Conservation (phyloP, 768 basidiomycete genomes). For the Filobasidium floriforme region DNA sequence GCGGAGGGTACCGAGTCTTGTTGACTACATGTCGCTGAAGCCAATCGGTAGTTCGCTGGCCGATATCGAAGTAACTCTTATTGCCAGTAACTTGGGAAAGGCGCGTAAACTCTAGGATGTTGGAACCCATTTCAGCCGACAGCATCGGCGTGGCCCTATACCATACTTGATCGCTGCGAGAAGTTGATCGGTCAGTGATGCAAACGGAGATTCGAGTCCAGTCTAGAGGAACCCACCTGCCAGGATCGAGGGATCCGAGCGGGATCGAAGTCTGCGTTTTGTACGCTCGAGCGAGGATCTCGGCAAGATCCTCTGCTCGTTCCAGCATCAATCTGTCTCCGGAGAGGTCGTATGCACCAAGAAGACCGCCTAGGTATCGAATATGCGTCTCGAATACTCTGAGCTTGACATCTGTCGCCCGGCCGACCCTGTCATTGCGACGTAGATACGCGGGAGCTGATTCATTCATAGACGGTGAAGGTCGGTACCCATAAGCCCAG, state of each 20-base stretch:
- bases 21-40: too few relatives aligned
- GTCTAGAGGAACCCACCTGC: slow-evolving; percentile 12
- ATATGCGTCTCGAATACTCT: slow-evolving; percentile 47
- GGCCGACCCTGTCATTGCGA: slow-evolving; percentile 3
- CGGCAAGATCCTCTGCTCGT: slow-evolving; percentile 45
- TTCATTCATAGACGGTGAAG: too few relatives aligned
- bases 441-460: neutral
- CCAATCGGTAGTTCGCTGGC: too few relatives aligned
- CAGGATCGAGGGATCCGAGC: slow-evolving; percentile 40
- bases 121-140: too few relatives aligned
- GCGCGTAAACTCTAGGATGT: too few relatives aligned
- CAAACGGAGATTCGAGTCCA: too few relatives aligned
- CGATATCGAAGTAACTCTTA: too few relatives aligned
- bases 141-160: too few relatives aligned
- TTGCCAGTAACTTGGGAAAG: too few relatives aligned
- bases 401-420: slow-evolving; percentile 7
- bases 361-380: slow-evolving; percentile 47
- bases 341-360: slow-evolving; percentile 47
- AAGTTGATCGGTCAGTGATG: too few relatives aligned
- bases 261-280: slow-evolving; percentile 44
- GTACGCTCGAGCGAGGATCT: slow-evolving; percentile 44
- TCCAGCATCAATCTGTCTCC: slow-evolving; percentile 46
- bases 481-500: slow-evolving; percentile 30
- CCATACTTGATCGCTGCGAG: too few relatives aligned
- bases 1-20: too few relatives aligned